Evolutionary conservation across 306 rosid species (phyloP).

Genomic region (Oxytropis ochrocephala): DNA sequence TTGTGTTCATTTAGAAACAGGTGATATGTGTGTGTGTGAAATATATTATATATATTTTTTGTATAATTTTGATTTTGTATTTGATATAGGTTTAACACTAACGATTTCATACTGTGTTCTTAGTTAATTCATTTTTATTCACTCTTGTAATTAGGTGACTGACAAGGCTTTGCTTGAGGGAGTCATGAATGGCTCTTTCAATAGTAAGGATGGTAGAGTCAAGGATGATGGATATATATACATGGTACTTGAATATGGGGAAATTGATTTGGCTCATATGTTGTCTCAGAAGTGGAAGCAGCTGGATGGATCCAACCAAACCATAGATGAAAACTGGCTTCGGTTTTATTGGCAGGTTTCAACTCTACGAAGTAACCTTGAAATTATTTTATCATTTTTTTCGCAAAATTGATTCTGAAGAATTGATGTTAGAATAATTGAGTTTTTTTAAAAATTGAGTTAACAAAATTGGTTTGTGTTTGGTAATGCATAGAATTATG

Average conservation of each 20-base stretch:
- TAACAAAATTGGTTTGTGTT: too few relatives aligned
- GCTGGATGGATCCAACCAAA: conserved; percentile 52
- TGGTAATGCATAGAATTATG: too few relatives aligned
- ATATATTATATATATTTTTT: too few relatives aligned
- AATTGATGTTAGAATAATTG: too few relatives aligned
- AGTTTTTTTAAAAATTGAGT: too few relatives aligned
- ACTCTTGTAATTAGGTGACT: conserved; percentile 56
- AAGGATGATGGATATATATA: conserved; percentile 87
- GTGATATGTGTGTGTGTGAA: neutral
- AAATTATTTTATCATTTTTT: conserved; percentile 12
- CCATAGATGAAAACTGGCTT: conserved; percentile 87
- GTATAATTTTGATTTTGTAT: neutral
- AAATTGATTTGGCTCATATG: conserved; percentile 98
- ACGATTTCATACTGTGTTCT: neutral
- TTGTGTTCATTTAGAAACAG: neutral
- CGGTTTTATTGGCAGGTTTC: conserved; percentile 95
- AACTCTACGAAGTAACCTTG: neutral
- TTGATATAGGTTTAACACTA: neutral
- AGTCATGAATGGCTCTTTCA: conserved; percentile 67
- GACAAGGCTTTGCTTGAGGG: conserved; percentile 78
- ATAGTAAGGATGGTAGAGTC: conserved; percentile 76
- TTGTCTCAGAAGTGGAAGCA: conserved; percentile 94
- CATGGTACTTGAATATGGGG: conserved; percentile 98
- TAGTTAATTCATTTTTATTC: neutral
- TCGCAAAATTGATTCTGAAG: neutral